phyloP scores from a whole-genome alignment of 305 asterid genomes.

The Fraxinus nigra region DNA sequence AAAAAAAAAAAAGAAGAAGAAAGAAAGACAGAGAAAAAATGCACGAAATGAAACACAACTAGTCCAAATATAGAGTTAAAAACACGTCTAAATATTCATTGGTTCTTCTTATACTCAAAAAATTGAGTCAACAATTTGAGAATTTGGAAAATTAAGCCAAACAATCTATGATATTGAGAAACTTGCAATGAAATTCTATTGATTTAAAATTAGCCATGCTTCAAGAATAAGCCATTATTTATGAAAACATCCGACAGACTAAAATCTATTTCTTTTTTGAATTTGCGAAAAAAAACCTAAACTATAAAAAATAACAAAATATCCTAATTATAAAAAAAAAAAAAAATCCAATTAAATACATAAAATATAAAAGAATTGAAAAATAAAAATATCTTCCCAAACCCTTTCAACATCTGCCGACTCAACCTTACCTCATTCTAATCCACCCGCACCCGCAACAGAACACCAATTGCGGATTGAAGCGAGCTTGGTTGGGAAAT shows the following conservation, averaged over 20 bases:
- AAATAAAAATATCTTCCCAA: too few relatives aligned
- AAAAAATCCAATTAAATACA: background rate
- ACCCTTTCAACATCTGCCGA: too few relatives aligned
- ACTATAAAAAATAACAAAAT: background rate
- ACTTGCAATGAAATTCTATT: background rate
- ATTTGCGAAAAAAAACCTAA: background rate
- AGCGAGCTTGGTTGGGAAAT: too few relatives aligned
- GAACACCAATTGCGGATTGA: too few relatives aligned
- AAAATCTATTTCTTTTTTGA: background rate
- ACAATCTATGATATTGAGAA: background rate
- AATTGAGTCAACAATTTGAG: too few relatives aligned
- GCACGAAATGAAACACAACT: background rate
- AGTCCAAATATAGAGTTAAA: background rate
- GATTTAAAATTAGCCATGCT: background rate
- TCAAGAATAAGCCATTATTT: background rate
- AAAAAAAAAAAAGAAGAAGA: background rate
- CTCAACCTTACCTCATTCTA: too few relatives aligned
- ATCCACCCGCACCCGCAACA: too few relatives aligned
- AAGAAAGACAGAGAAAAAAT: background rate
- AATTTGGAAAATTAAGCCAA: too few relatives aligned
- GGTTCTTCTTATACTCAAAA: too few relatives aligned
- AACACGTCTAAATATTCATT: too few relatives aligned
- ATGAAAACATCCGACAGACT: background rate
- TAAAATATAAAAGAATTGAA: too few relatives aligned
- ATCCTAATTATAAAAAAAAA: background rate